These are phyloP conservation scores for Claviceps paspali DNA, from an alignment of 2,329 filamentous ascomycete species.

Conservation along the genomic window DNA sequence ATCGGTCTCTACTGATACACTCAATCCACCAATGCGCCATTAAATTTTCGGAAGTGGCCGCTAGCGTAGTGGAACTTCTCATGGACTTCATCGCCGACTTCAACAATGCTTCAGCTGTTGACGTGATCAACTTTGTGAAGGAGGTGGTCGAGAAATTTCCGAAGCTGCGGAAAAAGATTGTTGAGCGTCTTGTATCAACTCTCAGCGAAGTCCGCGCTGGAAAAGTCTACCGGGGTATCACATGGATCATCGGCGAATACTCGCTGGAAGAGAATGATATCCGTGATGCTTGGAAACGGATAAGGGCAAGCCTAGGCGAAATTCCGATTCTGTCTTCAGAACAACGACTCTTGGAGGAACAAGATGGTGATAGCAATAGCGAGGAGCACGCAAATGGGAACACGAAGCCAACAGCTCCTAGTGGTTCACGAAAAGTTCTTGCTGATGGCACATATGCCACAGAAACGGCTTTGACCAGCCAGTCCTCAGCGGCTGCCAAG, in stretches of 20 bases:
- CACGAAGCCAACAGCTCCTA: conserved; percentile 58
- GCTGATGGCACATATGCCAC: conserved; percentile 97
- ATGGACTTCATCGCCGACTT: conserved; percentile 99
- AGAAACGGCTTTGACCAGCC: conserved; percentile 86
- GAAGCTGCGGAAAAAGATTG: conserved; percentile 70
- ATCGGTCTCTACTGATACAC: conserved; percentile 87
- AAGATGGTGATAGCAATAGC: conserved; percentile 52
- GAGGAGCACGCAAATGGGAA: conserved; percentile 64
- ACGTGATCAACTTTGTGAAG: conserved; percentile 97
- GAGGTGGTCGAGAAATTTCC: conserved; percentile 98
- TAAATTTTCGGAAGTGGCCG: conserved; percentile 95
- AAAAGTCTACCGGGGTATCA: conserved; percentile 89
- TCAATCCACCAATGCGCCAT: conserved; percentile 97
- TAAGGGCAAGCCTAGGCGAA: conserved; percentile 83
- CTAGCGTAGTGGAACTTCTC: conserved; percentile 86
- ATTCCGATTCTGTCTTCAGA: conserved; percentile 94
- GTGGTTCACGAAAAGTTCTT: conserved; percentile 77
- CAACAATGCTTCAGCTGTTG: conserved; percentile 89
- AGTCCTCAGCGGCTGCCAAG: conserved; percentile 77
- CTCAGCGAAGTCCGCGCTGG: conserved; percentile 86
- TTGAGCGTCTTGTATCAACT: conserved; percentile 77
- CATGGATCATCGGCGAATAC: conserved; percentile 98
- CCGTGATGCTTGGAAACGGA: conserved; percentile 90
- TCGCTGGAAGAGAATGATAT: conserved; percentile 89
- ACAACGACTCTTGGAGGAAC: conserved; percentile 77